These are phyloP conservation scores for Peterozyma xylosa DNA, from an alignment of 805 yeast genomes.

Conservation along the genomic window DNA sequence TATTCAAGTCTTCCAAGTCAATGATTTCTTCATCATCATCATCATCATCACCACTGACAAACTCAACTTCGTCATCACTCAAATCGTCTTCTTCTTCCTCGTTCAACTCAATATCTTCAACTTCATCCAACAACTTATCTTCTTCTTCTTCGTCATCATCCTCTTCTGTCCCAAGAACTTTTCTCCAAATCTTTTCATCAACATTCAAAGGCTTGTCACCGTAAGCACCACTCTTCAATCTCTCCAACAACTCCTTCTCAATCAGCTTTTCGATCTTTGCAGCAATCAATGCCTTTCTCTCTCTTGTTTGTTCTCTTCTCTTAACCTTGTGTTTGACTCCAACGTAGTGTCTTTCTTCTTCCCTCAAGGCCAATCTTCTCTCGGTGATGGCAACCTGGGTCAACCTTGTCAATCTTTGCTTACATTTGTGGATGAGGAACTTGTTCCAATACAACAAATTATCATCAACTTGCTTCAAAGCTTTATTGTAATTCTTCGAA, in stretches of 20 bases:
- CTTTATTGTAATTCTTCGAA: conserved; percentile 82
- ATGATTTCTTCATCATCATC: conserved; percentile 77
- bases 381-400: conserved; percentile 95
- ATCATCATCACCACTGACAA: conserved; percentile 75
- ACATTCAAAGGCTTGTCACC: conserved; percentile 97
- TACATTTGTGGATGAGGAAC: conserved; percentile 85
- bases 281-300: conserved; percentile 93
- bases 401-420: conserved; percentile 89
- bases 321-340: conserved; percentile 91
- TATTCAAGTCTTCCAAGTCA: conserved; percentile 88
- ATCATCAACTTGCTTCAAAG: conserved; percentile 82
- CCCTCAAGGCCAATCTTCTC: conserved; percentile 83
- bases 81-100: conserved; percentile 33
- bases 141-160: conserved; percentile 51
- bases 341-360: conserved; percentile 88
- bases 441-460: conserved; percentile 90
- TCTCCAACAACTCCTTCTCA: conserved; percentile 88
- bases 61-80: conserved; percentile 53
- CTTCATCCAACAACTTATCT: conserved; percentile 40
- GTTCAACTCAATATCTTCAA: conserved; percentile 32
- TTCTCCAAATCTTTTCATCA: conserved; percentile 93
- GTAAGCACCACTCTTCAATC: conserved; percentile 95
- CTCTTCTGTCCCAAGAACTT: conserved; percentile 69
- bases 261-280: conserved; percentile 96
- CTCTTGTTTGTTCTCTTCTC: conserved; percentile 90